Conservation (phyloP, 495 filamentous ascomycete genomes). For the Tricharina praecox region DNA sequence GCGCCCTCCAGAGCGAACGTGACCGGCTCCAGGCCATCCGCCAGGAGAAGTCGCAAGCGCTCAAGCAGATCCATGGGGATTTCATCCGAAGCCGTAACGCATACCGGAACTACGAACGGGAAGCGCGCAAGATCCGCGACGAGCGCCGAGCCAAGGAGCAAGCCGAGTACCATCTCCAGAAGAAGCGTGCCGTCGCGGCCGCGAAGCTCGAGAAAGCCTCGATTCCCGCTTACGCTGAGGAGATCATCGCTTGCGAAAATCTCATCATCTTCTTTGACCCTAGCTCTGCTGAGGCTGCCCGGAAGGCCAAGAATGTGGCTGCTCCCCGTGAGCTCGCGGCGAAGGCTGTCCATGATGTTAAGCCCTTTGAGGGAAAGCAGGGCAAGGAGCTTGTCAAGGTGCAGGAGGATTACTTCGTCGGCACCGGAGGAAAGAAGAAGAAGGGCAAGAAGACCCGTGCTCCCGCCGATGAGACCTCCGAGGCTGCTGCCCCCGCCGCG, state of each 20-base stretch:
- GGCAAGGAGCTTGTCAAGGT: constrained; percentile 64
- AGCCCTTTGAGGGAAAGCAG: constrained; percentile 50
- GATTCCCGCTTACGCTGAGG: constrained; percentile 69
- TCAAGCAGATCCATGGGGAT: constrained; percentile 71
- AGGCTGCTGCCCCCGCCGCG: constrained; percentile 30
- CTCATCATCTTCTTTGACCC: constrained; percentile 86
- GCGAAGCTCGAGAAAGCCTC: constrained; percentile 80
- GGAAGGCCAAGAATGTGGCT: constrained; percentile 45
- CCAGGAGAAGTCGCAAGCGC: constrained; percentile 59
- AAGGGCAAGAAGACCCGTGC: constrained; percentile 51
- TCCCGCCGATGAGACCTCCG: constrained; percentile 28
- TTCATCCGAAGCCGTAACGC: constrained; percentile 65
- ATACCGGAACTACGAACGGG: constrained; percentile 60
- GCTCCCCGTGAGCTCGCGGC: constrained; percentile 55
- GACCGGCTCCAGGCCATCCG: constrained; percentile 65
- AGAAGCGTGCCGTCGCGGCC: constrained; percentile 64
- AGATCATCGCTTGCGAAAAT: constrained; percentile 72
- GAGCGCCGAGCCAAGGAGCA: constrained; percentile 68
- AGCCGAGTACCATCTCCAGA: constrained; percentile 52
- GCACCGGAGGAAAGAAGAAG: constrained; percentile 73
- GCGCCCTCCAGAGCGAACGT: constrained; percentile 72
- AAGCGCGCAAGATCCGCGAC: constrained; percentile 41
- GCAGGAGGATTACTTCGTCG: constrained; percentile 78
- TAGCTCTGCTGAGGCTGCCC: constrained; percentile 44
- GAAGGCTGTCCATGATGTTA: constrained; percentile 62